Evolutionary conservation across 2,329 filamentous ascomycete genomes (phyloP).

Genomic region (Fusarium paranaense): DNA sequence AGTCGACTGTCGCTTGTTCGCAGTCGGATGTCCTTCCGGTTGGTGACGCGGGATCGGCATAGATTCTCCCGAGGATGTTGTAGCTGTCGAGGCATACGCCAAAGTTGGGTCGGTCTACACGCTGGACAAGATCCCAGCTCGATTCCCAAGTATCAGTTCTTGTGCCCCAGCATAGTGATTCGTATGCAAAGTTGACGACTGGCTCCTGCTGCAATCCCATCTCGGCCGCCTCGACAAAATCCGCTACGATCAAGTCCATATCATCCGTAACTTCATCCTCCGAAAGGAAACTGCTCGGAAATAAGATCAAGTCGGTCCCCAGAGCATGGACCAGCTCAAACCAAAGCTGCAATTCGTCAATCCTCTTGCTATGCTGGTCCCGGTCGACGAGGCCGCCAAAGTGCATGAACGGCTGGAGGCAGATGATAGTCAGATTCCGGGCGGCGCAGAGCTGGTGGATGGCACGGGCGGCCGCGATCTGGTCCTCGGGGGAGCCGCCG

Average conservation of each 20-base stretch:
- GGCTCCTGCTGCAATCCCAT: slow-evolving; percentile 69
- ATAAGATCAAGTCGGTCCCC: slow-evolving; percentile 77
- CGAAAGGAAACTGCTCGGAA: slow-evolving; percentile 78
- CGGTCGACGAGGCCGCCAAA: slow-evolving; percentile 80
- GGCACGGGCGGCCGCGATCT: slow-evolving; percentile 68
- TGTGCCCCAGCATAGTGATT: slow-evolving; percentile 79
- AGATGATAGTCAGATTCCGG: slow-evolving; percentile 67
- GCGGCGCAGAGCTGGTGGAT: slow-evolving; percentile 68
- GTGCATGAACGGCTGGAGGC: slow-evolving; percentile 81
- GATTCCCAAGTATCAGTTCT: slow-evolving; percentile 77
- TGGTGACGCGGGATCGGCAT: slow-evolving; percentile 71
- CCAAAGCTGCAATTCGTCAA: slow-evolving; percentile 77
- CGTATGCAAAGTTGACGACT: slow-evolving; percentile 76
- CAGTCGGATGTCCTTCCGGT: slow-evolving; percentile 66
- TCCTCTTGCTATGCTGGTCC: slow-evolving; percentile 63
- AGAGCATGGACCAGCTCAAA: slow-evolving; percentile 73
- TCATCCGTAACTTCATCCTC: slow-evolving; percentile 57
- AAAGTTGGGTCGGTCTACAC: slow-evolving; percentile 77
- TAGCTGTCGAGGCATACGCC: slow-evolving; percentile 83
- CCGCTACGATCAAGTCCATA: slow-evolving; percentile 67
- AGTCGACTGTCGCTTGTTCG: slow-evolving; percentile 64
- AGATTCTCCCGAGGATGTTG: slow-evolving; percentile 79
- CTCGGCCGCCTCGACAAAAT: slow-evolving; percentile 75
- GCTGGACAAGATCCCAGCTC: slow-evolving; percentile 75
- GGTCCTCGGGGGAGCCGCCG: slow-evolving; percentile 54